phyloP scores from a whole-genome alignment of 805 yeast species.

The Starmerella ratchasimensis region DNA sequence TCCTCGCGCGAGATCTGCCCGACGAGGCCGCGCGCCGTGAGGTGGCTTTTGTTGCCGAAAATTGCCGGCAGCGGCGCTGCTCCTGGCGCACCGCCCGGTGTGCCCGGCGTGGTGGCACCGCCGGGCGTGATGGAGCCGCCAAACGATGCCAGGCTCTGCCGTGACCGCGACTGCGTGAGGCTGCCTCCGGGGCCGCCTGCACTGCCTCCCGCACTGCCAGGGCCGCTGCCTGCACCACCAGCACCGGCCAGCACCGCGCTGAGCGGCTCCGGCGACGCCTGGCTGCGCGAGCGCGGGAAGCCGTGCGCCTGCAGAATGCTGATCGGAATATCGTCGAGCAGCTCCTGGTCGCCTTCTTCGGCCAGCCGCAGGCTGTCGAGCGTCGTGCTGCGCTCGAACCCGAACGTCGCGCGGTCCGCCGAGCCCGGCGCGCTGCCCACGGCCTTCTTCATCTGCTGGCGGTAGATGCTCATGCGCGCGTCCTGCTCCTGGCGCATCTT shows the following conservation, averaged over 20 bases:
- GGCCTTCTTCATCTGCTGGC: slow-evolving; percentile 31
- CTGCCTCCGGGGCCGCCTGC: slow-evolving; percentile 1
- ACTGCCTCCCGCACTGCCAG: not conserved
- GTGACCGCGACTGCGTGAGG: slow-evolving; percentile 8
- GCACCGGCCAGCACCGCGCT: not conserved
- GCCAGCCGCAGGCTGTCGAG: not conserved
- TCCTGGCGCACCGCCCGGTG: no score
- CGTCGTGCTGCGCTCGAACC: slow-evolving; percentile 2
- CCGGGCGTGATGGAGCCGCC: not conserved
- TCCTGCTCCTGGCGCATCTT: slow-evolving; percentile 27
- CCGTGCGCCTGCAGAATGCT: slow-evolving; percentile 31
- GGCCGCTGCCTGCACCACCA: not conserved
- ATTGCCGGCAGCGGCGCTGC: slow-evolving; percentile 19
- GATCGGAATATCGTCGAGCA: slow-evolving; percentile 30
- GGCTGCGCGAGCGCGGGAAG: slow-evolving; percentile 22
- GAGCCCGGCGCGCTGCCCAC: slow-evolving; percentile 21
- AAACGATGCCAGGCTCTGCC: slow-evolving; percentile 1
- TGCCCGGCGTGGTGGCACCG: no score
- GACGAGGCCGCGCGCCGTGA: slow-evolving; percentile 27
- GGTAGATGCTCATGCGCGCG: slow-evolving; percentile 29
- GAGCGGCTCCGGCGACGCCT: not conserved
- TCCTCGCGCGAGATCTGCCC: slow-evolving; percentile 31
- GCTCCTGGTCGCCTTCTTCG: slow-evolving; percentile 23
- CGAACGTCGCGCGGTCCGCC: not conserved
- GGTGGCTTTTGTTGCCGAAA: slow-evolving; percentile 14